Evolutionary conservation across 305 asterid species (phyloP), one percentile per base, ranked within the genome.

Genomic region (Fraxinus sp.): DNA sequence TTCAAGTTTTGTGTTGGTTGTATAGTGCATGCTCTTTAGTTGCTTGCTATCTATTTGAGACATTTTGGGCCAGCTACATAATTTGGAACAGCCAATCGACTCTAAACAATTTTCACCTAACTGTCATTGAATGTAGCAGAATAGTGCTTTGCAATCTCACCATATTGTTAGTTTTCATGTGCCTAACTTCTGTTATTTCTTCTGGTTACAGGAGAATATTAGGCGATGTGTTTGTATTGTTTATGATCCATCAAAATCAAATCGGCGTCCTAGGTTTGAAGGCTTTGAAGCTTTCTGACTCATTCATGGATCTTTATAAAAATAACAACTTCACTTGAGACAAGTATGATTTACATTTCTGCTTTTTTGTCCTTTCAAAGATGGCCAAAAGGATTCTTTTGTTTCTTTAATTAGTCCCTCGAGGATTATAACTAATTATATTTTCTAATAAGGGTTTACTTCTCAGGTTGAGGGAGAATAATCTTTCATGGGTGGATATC

Each of bases 401-500:
- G 57, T 41, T 52, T 9, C 5, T 80, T 14, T 39, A 37, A 33
- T 36, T 79, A 37, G 80, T 16, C 55, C 14, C 3, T 11, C 37
- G 59, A 32, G 30, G 33, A 82, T 39, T 35, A 52, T 11, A 77
- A 24, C 33, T 72, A 75, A 26, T 16, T 77, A 13, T 77, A 20
- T 84, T 30, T 3, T 80, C 39, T 79, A 30, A 59, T 20, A 28
- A 73, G 26, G 62, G 39, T 74, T 87, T 88, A 70, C 39, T 83
- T 77, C 74, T 83, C 89, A 96, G 99, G 95, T 85, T 94, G 92
- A 92, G 99, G 88, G 99, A 96, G 90, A 96, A 88, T 88, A 94
- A 96, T 85, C 97, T 94, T 85, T 88, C 99, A 16, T 96, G 98
- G 97, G 99, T 96, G 83, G 99, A 96, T 88, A 94, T 96, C 86